Evolutionary conservation across 139 green algal species (phyloP).

Genomic region (Auxenochlorella pyrenoidosa): DNA sequence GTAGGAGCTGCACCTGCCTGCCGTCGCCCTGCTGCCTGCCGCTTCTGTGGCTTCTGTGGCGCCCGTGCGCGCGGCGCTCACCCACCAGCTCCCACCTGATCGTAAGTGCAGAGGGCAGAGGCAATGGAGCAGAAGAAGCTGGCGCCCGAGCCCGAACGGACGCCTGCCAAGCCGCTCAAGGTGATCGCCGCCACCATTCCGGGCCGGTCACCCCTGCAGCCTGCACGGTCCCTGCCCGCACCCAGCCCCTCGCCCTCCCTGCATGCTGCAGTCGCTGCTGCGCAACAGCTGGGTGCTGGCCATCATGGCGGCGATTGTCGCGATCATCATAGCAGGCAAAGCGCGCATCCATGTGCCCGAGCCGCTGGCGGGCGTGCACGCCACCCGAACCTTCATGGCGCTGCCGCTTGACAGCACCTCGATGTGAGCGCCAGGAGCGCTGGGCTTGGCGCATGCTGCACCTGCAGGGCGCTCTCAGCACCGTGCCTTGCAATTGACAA

Average conservation of each 20-base stretch:
- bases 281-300: constrained; percentile 43
- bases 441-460: too few species aligned
- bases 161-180: not conserved
- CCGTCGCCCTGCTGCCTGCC: too few species aligned
- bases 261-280: constrained; percentile 10
- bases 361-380: constrained; percentile 39
- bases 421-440: not conserved
- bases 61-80: too few species aligned
- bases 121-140: constrained; percentile 11
- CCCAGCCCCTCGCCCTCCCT: not conserved
- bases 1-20: too few species aligned
- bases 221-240: not conserved
- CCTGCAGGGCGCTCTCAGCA: too few species aligned
- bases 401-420: not conserved
- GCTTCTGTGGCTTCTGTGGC: too few species aligned
- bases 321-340: constrained; percentile 14
- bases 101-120: not conserved
- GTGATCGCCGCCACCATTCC: not conserved
- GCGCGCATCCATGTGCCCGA: constrained; percentile 38
- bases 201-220: not conserved
- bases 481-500: too few species aligned
- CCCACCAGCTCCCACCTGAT: not conserved
- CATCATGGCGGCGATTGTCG: constrained; percentile 20
- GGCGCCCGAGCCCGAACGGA: not conserved
- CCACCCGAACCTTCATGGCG: not conserved